Base-by-base conservation (phyloP, 2,329 filamentous ascomycete species). In the Fusarium subtropicale region DNA sequence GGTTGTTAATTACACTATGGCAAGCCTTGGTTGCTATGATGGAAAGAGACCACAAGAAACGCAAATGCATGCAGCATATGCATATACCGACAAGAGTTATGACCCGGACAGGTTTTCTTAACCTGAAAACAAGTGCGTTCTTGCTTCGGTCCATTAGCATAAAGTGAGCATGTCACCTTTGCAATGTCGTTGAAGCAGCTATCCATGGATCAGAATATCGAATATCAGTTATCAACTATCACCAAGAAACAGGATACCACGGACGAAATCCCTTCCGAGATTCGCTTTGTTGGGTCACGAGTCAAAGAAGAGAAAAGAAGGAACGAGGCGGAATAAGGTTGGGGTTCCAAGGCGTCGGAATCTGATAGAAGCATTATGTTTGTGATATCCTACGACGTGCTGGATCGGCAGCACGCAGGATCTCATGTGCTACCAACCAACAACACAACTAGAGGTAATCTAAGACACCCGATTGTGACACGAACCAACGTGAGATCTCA, bases 371-470 rank as follows among this genome's bases (percentile, higher is more conserved):
- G 53, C 22, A 28, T 28, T 18, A 69, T 65, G 22, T 50, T 53
- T 39, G 60, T 58, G 55, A 42, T 56, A 65, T 50, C 57, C 41
- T 51, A 58, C 53, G 50, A 64, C 26, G 56, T 71, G 69, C 72
- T 72, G 71, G 67, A 74, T 74, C 72, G 64, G 59, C 46, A 55
- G 48, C 55, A 66, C 64, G 56, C 64, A 50, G 61, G 63, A 74
- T 75, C 71, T 72, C 62, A 55, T 39, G 71, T 75, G 51, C n/a
- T 60, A 74, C 71, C 60, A 24, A 34, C 36, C 28, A 34, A 41
- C 48, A 36, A 22, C 50, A 52, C 36, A 33, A 42, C 38, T 51
- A 47, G 51, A 53, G 38, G 34, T 26, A 55, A 34, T 28, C 26
- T 42, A 53, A 36, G 44, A 56, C 51, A 54, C 39, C 52, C 57